Conservation (phyloP, 2,329 filamentous ascomycete species). For the Cordyceps fumosorosea region DNA sequence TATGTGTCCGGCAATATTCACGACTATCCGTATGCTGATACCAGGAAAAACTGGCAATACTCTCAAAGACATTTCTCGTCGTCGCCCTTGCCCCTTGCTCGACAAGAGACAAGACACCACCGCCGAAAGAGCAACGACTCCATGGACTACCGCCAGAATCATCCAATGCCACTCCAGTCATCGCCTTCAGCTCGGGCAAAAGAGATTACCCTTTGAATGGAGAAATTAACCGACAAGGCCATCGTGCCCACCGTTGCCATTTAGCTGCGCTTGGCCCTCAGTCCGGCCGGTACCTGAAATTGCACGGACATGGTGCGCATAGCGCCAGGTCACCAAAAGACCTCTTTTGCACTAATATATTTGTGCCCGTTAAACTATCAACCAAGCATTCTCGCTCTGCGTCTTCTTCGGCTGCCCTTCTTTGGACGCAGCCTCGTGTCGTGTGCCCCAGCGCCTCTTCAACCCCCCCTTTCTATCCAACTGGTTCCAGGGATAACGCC, state of each 20-base stretch:
- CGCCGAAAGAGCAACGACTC: background rate
- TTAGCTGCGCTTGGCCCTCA: slow-evolving; percentile 3
- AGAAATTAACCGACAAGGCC: slow-evolving; percentile 5
- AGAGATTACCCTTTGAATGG: background rate
- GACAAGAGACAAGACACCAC: background rate
- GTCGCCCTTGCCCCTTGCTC: background rate
- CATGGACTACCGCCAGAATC: background rate
- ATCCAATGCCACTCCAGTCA: background rate
- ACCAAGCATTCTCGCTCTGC: background rate
- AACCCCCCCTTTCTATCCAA: background rate
- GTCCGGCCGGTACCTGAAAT: slow-evolving; percentile 11
- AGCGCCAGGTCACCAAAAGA: background rate
- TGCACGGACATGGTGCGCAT: slow-evolving; percentile 5
- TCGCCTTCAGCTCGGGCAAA: background rate
- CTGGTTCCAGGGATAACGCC: background rate
- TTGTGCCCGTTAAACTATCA: background rate
- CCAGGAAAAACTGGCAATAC: background rate
- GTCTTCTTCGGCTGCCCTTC: slow-evolving; percentile 1
- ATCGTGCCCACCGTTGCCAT: background rate
- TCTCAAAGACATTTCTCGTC: background rate
- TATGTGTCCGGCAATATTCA: background rate
- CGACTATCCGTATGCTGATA: background rate
- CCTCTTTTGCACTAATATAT: background rate
- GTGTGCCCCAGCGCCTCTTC: background rate
- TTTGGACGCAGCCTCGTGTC: background rate